A percentile compares a stretch with the other conserved stretches of the same genome.
phyloP scores from a whole-genome alignment of 352 stramenopile genomes.

The Phytophthora hibernalis region DNA sequence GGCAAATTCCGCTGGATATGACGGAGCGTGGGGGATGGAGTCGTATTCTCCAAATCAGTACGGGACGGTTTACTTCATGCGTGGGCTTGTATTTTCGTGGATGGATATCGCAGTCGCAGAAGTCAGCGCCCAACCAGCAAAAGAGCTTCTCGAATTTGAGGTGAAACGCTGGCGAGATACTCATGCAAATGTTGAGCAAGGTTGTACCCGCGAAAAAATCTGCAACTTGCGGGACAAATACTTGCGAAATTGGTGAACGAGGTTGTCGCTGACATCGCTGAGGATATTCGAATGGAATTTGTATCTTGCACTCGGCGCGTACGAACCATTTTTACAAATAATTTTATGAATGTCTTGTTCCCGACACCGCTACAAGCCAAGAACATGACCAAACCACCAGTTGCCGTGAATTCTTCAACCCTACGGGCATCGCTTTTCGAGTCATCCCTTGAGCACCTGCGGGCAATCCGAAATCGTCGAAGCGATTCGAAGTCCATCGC shows the following conservation, averaged over 20 bases:
- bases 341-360: slow-evolving; percentile 37
- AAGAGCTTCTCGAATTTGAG: slow-evolving; percentile 38
- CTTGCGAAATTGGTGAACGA: slow-evolving; percentile 37
- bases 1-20: slow-evolving; percentile 23
- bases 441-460: slow-evolving; percentile 29
- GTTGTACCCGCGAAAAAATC: slow-evolving; percentile 16
- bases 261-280: slow-evolving; percentile 39
- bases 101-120: slow-evolving; percentile 38
- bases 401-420: not conserved
- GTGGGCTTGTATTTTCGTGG: slow-evolving; percentile 52
- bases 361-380: slow-evolving; percentile 12
- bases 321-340: slow-evolving; percentile 16
- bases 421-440: slow-evolving; percentile 35
- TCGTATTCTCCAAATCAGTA: slow-evolving; percentile 48
- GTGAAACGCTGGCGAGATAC: slow-evolving; percentile 36
- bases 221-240: slow-evolving; percentile 12
- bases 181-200: slow-evolving; percentile 29
- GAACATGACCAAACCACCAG: not conserved
- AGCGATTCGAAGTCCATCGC: slow-evolving; percentile 10
- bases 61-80: slow-evolving; percentile 47
- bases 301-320: slow-evolving; percentile 32
- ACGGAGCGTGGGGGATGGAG: slow-evolving; percentile 46
- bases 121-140: slow-evolving; percentile 29
- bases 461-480: slow-evolving; percentile 12
- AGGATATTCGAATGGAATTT: slow-evolving; percentile 51